Conservation (phyloP, 352 stramenopile species). For the Phytophthora multivora region DNA sequence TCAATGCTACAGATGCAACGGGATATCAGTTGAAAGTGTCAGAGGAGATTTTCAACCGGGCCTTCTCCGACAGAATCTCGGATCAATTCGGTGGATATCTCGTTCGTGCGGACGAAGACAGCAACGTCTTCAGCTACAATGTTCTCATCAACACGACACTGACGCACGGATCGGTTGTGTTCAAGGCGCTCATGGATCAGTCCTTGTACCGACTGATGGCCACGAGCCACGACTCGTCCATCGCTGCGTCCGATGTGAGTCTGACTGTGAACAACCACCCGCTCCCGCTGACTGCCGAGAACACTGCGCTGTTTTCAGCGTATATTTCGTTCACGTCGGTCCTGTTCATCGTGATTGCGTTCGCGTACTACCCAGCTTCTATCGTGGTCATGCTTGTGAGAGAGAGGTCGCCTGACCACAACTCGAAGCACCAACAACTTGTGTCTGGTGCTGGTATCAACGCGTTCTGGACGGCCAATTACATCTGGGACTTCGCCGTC, state of each 20-base stretch:
- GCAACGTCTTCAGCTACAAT: slow-evolving; percentile 48
- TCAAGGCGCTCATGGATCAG: slow-evolving; percentile 60
- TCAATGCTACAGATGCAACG: slow-evolving; percentile 33
- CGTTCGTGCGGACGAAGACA: slow-evolving; percentile 25
- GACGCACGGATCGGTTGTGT: slow-evolving; percentile 45
- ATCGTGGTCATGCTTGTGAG: slow-evolving; percentile 95
- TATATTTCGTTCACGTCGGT: slow-evolving; percentile 56
- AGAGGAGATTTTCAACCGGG: slow-evolving; percentile 43
- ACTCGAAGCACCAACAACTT: slow-evolving; percentile 95
- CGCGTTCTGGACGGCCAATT: slow-evolving; percentile 96
- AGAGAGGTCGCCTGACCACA: slow-evolving; percentile 86
- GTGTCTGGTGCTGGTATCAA: slow-evolving; percentile 94
- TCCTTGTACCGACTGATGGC: slow-evolving; percentile 46
- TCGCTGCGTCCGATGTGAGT: slow-evolving; percentile 11
- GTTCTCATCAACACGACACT: slow-evolving; percentile 57
- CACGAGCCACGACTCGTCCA: slow-evolving; percentile 15
- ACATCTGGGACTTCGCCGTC: slow-evolving; percentile 88
- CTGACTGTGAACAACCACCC: slow-evolving; percentile 55
- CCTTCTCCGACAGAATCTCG: slow-evolving; percentile 26
- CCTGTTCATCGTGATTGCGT: slow-evolving; percentile 86
- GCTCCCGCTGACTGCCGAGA: slow-evolving; percentile 47
- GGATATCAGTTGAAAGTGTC: slow-evolving; percentile 40
- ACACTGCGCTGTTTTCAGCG: slow-evolving; percentile 46
- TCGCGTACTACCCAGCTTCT: slow-evolving; percentile 89
- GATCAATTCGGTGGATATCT: slow-evolving; percentile 50